Evolutionary conservation across 164 flowering plant species (phyloP), one percentile per base, ranked within the genome.

Genomic region (Tinospora cordifolia): DNA sequence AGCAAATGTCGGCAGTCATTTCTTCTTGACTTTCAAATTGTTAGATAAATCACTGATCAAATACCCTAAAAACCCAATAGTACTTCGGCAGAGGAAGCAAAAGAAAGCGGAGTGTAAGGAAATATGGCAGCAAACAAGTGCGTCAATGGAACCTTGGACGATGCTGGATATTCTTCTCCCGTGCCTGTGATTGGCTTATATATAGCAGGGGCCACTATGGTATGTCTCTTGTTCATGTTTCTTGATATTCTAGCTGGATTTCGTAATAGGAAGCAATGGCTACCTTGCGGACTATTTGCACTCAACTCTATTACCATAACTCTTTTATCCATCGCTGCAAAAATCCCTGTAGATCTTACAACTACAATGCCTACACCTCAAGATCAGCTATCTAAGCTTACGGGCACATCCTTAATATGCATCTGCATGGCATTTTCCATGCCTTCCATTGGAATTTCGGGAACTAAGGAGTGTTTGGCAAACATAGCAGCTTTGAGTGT

Each of bases 281-380:
- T 70, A 63, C 73, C 67, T 12, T 70, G 73, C 46, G 24, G 27
- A 8, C 36, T 54, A 1, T 71, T 71, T 47, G 21, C 64, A 21
- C 63, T 71, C 21, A 71, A 57, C 22, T 65, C 74, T 13, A 8
- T 72, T 22, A 72, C 68, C 21, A 8, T 65, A 25, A 65, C 69
- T 25, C 34, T 72, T 13, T 51, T 72, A 7, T 13, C 74, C 9
- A 40, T 72, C 8, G 69, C 69, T 38, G 38, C 69, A 47, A 72
- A 72, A 7, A 11, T 72, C 22, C 69, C 74, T 0, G 64, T 72
- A 34, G 74, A 72, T 65, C 74, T 72, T 19, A 72, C 74, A 3
- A 72, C 69, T 2, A 3, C 51, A 1, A 72, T 72, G 74, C 74
- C 74, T 3, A 38, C 54, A 4, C 15, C 54, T 54, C 49, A 22